These are phyloP conservation scores for Sporothrix pseudoabietina DNA, from an alignment of 2,329 filamentous ascomycete genomes.

Conservation along the genomic window DNA sequence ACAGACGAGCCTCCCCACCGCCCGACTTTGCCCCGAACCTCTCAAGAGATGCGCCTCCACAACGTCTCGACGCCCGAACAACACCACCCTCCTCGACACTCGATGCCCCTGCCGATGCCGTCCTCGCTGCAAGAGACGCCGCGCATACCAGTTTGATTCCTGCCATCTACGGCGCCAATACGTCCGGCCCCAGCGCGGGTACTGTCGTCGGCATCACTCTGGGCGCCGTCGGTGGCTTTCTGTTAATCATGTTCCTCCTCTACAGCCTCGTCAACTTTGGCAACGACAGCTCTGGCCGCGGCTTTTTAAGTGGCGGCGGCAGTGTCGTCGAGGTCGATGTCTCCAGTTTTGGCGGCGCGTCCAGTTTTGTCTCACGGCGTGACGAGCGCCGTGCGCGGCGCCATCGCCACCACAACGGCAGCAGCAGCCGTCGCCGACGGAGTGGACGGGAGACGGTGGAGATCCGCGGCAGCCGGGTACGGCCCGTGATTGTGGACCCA, in stretches of 20 bases:
- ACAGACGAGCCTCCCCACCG: neutral
- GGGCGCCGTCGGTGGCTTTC: slow-evolving; percentile 49
- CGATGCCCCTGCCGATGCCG: neutral
- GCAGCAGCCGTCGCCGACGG: slow-evolving; percentile 31
- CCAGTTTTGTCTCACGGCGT: slow-evolving; percentile 36
- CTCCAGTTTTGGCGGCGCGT: slow-evolving; percentile 36
- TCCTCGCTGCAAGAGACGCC: slow-evolving; percentile 31
- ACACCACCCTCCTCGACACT: neutral
- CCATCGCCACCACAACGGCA: neutral
- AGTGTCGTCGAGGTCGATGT: slow-evolving; percentile 32
- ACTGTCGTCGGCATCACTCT: slow-evolving; percentile 47
- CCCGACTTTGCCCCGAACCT: neutral
- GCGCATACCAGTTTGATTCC: slow-evolving; percentile 39
- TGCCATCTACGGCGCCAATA: slow-evolving; percentile 39
- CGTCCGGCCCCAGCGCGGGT: slow-evolving; percentile 40
- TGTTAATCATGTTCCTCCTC: slow-evolving; percentile 42
- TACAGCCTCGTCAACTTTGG: slow-evolving; percentile 42
- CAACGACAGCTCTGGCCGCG: slow-evolving; percentile 2
- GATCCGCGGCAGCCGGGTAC: slow-evolving; percentile 35
- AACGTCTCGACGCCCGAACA: neutral
- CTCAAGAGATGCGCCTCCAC: neutral
- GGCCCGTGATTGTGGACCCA: slow-evolving; percentile 39
- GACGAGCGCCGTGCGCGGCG: neutral
- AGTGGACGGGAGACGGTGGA: slow-evolving; percentile 39
- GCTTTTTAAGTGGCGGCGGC: slow-evolving; percentile 14